Conservation (phyloP, 169 alveolate genomes). For the Plasmodium cynomolgi region DNA sequence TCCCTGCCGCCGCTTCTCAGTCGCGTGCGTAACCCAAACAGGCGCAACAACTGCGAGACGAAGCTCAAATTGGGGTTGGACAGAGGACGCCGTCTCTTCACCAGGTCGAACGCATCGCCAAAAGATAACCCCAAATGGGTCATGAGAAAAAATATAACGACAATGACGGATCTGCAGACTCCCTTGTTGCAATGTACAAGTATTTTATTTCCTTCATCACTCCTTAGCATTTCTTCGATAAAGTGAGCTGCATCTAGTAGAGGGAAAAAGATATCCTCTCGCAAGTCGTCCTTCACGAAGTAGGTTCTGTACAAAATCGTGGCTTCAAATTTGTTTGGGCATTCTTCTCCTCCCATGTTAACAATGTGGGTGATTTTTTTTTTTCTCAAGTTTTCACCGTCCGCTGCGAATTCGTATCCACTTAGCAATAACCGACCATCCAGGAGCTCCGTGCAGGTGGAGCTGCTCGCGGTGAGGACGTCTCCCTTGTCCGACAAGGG, state of each 20-base stretch:
- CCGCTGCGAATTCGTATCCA: conserved; percentile 63
- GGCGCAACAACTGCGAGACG: conserved; percentile 64
- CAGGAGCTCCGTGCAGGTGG: conserved; percentile 70
- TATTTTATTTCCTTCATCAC: conserved; percentile 44
- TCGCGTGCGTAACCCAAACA: neutral
- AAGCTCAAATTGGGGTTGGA: conserved; percentile 79
- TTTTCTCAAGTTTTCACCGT: conserved; percentile 11
- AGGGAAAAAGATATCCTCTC: conserved; percentile 73
- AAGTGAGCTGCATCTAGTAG: conserved; percentile 68
- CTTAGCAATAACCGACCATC: conserved; percentile 62
- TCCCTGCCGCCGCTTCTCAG: neutral
- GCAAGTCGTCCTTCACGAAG: conserved; percentile 65
- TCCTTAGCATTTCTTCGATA: conserved; percentile 42
- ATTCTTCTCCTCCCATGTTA: conserved; percentile 74
- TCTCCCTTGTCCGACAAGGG: conserved; percentile 33
- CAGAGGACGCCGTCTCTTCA: conserved; percentile 74
- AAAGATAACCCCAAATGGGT: conserved; percentile 48
- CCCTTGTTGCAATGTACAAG: conserved; percentile 81
- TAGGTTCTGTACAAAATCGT: conserved; percentile 59
- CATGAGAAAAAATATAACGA: conserved; percentile 81
- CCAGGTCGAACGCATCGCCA: conserved; percentile 79
- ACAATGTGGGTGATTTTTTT: conserved; percentile 72
- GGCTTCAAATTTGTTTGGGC: conserved; percentile 43
- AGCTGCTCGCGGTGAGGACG: neutral
- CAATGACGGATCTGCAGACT: conserved; percentile 77